Evolutionary conservation across 2,329 filamentous ascomycete genomes (phyloP).

Genomic region (Colletotrichum musae): DNA sequence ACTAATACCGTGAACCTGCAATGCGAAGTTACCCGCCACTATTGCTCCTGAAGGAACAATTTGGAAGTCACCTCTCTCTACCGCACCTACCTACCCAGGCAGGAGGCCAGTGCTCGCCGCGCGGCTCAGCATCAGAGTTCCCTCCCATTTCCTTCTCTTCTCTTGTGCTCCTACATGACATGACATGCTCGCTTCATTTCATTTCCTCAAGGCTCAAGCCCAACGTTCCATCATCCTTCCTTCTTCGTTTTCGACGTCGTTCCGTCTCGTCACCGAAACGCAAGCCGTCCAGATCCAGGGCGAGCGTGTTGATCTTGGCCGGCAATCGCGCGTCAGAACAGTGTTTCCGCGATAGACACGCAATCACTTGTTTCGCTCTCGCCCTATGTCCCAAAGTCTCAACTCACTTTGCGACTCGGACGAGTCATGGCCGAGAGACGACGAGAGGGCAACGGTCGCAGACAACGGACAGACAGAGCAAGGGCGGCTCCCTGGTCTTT

Average conservation of each 20-base stretch:
- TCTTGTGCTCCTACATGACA: no score
- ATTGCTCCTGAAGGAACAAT: no score
- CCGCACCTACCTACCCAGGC: no score
- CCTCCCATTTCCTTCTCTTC: no score
- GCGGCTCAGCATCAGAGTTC: no score
- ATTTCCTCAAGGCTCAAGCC: no score
- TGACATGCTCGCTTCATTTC: no score
- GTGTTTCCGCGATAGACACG: constrained; percentile 35
- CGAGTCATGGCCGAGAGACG: constrained; percentile 24
- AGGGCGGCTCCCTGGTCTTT: constrained; percentile 19
- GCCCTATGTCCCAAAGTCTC: constrained; percentile 38
- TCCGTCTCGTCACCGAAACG: constrained; percentile 33
- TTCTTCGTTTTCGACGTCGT: constrained; percentile 3
- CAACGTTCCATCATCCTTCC: not conserved
- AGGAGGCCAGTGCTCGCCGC: no score
- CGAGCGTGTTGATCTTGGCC: constrained; percentile 32
- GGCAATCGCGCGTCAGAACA: constrained; percentile 31
- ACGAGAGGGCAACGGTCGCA: not conserved
- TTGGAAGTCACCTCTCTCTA: no score
- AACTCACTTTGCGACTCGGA: constrained; percentile 39
- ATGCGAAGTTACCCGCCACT: no score
- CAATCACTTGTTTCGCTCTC: constrained; percentile 40
- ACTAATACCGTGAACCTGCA: no score
- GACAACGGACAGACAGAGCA: constrained; percentile 19
- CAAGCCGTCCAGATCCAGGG: constrained; percentile 31